phyloP scores from a whole-genome alignment of 257 asterid species.

The Solanum chaucha region DNA sequence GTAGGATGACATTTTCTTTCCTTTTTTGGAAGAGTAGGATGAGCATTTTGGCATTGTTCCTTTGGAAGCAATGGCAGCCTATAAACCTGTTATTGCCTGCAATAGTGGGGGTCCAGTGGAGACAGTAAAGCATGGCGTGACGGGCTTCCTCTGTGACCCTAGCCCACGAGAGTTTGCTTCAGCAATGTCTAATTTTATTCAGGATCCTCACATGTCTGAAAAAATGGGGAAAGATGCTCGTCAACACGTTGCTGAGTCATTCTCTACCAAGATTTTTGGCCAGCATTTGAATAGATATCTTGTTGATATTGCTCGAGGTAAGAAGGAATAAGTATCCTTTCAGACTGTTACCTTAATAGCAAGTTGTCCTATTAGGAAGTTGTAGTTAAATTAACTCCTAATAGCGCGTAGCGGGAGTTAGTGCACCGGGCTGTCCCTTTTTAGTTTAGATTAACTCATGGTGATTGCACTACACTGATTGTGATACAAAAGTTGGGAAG shows the following conservation, averaged over 20 bases:
- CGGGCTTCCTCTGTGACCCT: conserved; percentile 84
- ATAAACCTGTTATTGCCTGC: conserved; percentile 90
- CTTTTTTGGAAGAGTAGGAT: conserved; percentile 28
- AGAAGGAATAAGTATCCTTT: conserved; percentile 24
- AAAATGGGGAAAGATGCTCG: conserved; percentile 71
- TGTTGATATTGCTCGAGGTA: conserved; percentile 42
- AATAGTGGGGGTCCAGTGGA: conserved; percentile 95
- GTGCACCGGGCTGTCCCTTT: not conserved
- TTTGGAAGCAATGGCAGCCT: conserved; percentile 92
- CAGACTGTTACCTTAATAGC: not conserved
- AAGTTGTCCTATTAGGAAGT: not conserved
- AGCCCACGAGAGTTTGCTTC: conserved; percentile 53
- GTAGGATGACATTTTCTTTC: not conserved
- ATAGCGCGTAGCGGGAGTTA: not conserved
- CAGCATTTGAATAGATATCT: conserved; percentile 51
- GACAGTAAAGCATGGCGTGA: conserved; percentile 53
- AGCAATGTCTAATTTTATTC: conserved; percentile 66
- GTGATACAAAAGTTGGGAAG: not conserved
- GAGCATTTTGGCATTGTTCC: conserved; percentile 99
- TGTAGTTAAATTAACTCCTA: not conserved
- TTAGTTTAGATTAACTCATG: not conserved
- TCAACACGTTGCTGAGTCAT: conserved; percentile 47
- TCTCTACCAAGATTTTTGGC: conserved; percentile 78
- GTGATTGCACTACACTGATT: not conserved
- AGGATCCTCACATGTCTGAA: conserved; percentile 50